Evolutionary conservation across 2,329 filamentous ascomycete genomes (phyloP), one percentile per base, ranked within the genome.

Genomic region (Aspergillus sp.): DNA sequence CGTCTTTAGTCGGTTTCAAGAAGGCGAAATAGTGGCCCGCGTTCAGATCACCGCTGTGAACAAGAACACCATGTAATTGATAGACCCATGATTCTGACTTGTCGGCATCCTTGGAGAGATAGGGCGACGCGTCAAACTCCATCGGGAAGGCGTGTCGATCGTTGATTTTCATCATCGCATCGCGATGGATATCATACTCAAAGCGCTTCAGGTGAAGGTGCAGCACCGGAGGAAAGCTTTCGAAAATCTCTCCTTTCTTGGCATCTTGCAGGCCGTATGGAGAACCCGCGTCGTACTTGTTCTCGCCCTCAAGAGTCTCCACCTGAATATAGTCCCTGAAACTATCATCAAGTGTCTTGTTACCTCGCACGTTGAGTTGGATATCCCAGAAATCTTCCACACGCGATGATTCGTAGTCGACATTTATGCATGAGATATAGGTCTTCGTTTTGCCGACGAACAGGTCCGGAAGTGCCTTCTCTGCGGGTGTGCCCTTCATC

Each of bases 311-410:
- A 77, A 99, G 89, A 38, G 93, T 96, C 78, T 99, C 95, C 41
- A 97, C 94, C 72, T 96, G 90, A 69, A 99, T 90, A 75, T 99
- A 99, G 77, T 98, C 93, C 74, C 89, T 89, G 82, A 99, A 98
- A 74, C 94, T 98, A 71, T 96, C 93, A 66, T 96, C 90, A 34
- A 99, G 82, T 64, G 91, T 94, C 80, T 92, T 93, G 83, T 97
- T 97, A 34, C 93, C 93, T 65, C 91, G 91, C 54, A 99, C 96
- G 68, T 98, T 99, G 69, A 99, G 86, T 76, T 99, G 95, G 63
- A 99, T 92, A 75, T 99, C 95, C 95, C 95, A 99, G 76, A 97
- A 99, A 70, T 99, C 96, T 77, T 99, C 95, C 67, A 95, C 87
- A 64, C 94, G 87, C 64, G 93, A 97, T 23, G 93, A 97, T 80